Evolutionary conservation across 140 eudicot genomes (phyloP).

Genomic region (Bidens hawaiensis): DNA sequence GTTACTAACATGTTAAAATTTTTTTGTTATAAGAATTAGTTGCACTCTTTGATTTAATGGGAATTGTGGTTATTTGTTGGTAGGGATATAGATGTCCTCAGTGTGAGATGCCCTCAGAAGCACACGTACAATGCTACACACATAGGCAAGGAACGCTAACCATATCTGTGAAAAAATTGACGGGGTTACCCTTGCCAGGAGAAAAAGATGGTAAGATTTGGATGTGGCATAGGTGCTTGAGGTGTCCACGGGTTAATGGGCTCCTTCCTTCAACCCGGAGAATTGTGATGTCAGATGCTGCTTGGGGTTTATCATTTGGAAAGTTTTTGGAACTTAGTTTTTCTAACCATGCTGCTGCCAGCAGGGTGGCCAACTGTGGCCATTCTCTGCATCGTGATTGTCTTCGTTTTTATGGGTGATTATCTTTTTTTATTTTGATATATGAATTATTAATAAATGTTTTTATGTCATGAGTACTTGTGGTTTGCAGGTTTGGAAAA

Average conservation of each 20-base stretch:
- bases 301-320: conserved; percentile 98
- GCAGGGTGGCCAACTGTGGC: conserved; percentile 97
- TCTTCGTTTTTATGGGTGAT: conserved; percentile 91
- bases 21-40: not conserved
- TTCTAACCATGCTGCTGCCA: conserved; percentile 99
- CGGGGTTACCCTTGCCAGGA: conserved; percentile 69
- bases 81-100: conserved; percentile 80
- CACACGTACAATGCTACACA: conserved; percentile 95
- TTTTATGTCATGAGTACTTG: not conserved
- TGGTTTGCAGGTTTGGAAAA: conserved; percentile 66
- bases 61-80: conserved; percentile 3
- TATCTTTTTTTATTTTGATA: conserved; percentile 10
- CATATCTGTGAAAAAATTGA: conserved; percentile 85
- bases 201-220: conserved; percentile 90
- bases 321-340: conserved; percentile 98
- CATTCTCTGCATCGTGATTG: conserved; percentile 97
- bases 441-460: not conserved
- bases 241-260: conserved; percentile 79
- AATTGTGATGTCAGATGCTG: conserved; percentile 98
- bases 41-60: conserved; percentile 2
- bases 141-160: conserved; percentile 95
- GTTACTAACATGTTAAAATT: not conserved
- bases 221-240: conserved; percentile 99
- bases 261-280: conserved; percentile 93
- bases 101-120: conserved; percentile 93